Base-by-base conservation (phyloP, 371 early-diverging fungal species). In the Massospora cicadina region DNA sequence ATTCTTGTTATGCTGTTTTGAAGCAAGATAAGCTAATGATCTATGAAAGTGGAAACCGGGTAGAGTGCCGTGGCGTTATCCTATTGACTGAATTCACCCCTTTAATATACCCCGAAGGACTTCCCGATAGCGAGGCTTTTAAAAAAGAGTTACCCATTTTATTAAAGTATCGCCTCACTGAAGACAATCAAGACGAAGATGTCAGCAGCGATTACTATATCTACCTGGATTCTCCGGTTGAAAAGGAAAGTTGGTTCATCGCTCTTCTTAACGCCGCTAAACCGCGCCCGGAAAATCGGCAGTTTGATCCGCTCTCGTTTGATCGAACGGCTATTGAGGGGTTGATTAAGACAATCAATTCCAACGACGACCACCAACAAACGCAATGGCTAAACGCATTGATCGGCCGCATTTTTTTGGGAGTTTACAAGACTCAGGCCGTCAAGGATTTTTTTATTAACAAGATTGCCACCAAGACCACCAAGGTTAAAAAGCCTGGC, bases 311-410 rank as follows among this genome's bases (percentile, higher is more conserved):
- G 31, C 75, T 77, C 0, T 72, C 74, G 12, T 80, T 81, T 67
- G 81, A 84, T 64, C 72, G 71, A 21, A 67, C 70, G 26, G 81
- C 81, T 0, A 76, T 84, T 68, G 73, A 77, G 65, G 73, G 78
- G 54, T 69, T 81, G 62, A 77, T 81, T 29, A 73, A 71, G 21
- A 73, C 71, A 63, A 74, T 84, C 59, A 81, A 76, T 68, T 84
- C 77, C 62, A 77, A 79, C 71, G 83, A 81, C 65, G 78, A 78
- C 58, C 80, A 84, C 65, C 77, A 77, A 54, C 76, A 82, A 54
- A 81, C 81, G 23, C 85, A 86, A 58, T 93, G 95, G 95, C 79
- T 94, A 60, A 94, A 94, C 71, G 91, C 90, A 0, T 76, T 93
- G 12, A 70, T 91, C 12, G 93, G 95, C 0, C 79, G 95, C 2